Percentiles rank a stretch among this genome's conserved stretches.
phyloP scores from a whole-genome alignment of 2,329 filamentous ascomycete species.

The Penicillium janthinellum region DNA sequence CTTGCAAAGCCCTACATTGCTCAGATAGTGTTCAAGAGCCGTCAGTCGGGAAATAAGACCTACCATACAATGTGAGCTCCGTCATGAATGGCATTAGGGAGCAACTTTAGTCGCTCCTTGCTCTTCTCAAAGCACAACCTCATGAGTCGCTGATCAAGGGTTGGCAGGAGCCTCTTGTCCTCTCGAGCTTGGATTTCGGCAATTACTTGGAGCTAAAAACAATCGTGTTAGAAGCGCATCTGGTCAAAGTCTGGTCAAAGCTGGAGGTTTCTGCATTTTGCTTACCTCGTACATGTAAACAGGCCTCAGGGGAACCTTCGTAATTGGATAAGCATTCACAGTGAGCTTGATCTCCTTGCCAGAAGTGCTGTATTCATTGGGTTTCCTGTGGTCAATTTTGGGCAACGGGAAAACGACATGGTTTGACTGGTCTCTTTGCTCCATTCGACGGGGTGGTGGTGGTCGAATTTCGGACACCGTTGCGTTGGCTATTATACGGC shows the following conservation, averaged over 20 bases:
- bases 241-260: neutral
- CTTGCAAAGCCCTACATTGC: slow-evolving; percentile 50
- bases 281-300: slow-evolving; percentile 86
- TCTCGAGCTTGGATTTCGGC: neutral
- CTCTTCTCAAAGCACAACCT: neutral
- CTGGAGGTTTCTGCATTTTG: slow-evolving; percentile 20
- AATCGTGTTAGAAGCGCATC: neutral
- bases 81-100: slow-evolving; percentile 66
- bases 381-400: neutral
- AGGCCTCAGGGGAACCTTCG: slow-evolving; percentile 58
- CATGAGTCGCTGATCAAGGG: neutral
- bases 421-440: neutral
- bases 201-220: neutral
- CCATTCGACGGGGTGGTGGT: neutral
- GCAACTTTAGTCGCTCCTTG: slow-evolving; percentile 38
- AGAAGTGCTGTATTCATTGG: slow-evolving; percentile 53
- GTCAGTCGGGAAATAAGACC: slow-evolving; percentile 25
- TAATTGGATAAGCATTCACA: slow-evolving; percentile 77
- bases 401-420: slow-evolving; percentile 1
- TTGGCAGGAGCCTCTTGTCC: slow-evolving; percentile 2
- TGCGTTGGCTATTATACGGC: neutral
- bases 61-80: slow-evolving; percentile 86
- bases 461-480: neutral
- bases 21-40: slow-evolving; percentile 39
- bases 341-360: slow-evolving; percentile 59